These are phyloP conservation scores for Annona squamosa DNA, from an alignment of 164 flowering plant genomes.

Conservation along the genomic window DNA sequence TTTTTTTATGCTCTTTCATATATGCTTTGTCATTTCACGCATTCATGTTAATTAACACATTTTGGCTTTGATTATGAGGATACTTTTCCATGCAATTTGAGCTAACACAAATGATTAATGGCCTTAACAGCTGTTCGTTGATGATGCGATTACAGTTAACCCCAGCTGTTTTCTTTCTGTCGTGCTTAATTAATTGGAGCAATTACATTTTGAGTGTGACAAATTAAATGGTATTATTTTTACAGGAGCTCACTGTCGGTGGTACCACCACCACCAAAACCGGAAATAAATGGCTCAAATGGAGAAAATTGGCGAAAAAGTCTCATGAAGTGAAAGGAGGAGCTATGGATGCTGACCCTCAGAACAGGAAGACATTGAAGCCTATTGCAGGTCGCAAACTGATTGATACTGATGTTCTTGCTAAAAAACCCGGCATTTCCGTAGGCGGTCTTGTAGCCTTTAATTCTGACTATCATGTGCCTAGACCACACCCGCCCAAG, in stretches of 20 bases:
- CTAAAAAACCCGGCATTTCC: slow-evolving; percentile 16
- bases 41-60: too few species aligned
- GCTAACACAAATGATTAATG: neutral
- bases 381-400: slow-evolving; percentile 20
- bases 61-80: neutral
- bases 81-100: neutral
- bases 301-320: slow-evolving; percentile 31
- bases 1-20: neutral
- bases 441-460: slow-evolving; percentile 27
- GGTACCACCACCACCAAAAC: slow-evolving; percentile 8
- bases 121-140: neutral
- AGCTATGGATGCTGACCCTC: slow-evolving; percentile 10
- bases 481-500: slow-evolving; percentile 53
- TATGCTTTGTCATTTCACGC: neutral
- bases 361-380: slow-evolving; percentile 12
- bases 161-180: neutral
- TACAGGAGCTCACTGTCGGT: slow-evolving; percentile 15
- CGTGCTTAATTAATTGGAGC: neutral
- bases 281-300: slow-evolving; percentile 12
- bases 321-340: slow-evolving; percentile 12
- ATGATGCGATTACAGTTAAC: neutral
- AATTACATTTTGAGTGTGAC: neutral
- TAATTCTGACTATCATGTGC: slow-evolving; percentile 47
- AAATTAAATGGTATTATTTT: neutral
- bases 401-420: slow-evolving; percentile 17